phyloP scores from a whole-genome alignment of 164 flowering plant species.

The Stephania yunnanensis region DNA sequence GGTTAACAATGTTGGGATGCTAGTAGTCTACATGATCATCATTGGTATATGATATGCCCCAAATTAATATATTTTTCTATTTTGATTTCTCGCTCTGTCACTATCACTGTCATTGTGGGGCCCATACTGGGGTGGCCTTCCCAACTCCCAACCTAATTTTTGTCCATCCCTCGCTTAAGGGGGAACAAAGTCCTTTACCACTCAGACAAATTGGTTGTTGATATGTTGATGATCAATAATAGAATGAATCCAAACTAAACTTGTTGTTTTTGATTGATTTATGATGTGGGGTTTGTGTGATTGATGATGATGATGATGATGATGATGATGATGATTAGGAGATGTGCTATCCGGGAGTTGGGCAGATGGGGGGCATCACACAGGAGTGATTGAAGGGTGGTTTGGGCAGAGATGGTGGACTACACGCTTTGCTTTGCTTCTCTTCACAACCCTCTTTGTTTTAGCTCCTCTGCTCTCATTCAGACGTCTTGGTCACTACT shows the following conservation, averaged over 20 bases:
- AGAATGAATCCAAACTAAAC: no score
- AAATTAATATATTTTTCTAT: no score
- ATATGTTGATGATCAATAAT: no score
- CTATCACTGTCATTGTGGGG: no score
- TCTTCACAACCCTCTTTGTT: slow-evolving; percentile 54
- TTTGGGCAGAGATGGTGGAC: slow-evolving; percentile 83
- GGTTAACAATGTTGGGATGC: slow-evolving; percentile 63
- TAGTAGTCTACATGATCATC: slow-evolving; percentile 83
- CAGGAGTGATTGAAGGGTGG: slow-evolving; percentile 79
- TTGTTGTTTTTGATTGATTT: no score
- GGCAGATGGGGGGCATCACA: slow-evolving; percentile 51
- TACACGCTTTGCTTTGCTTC: slow-evolving; percentile 46
- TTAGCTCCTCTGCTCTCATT: slow-evolving; percentile 64
- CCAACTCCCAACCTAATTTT: no score
- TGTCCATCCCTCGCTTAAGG: no score
- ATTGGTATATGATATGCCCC: slow-evolving; percentile 38
- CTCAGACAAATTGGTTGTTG: no score
- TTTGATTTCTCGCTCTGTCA: no score
- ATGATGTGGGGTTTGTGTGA: background rate
- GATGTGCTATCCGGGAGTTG: slow-evolving; percentile 82
- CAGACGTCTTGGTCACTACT: slow-evolving; percentile 54
- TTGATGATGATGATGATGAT: background rate
- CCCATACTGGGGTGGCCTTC: no score
- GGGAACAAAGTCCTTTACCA: no score
- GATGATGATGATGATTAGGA: slow-evolving; percentile 33